Conservation (phyloP, 2,329 filamentous ascomycete genomes). For the Sclerotinia sclerotiorum region DNA sequence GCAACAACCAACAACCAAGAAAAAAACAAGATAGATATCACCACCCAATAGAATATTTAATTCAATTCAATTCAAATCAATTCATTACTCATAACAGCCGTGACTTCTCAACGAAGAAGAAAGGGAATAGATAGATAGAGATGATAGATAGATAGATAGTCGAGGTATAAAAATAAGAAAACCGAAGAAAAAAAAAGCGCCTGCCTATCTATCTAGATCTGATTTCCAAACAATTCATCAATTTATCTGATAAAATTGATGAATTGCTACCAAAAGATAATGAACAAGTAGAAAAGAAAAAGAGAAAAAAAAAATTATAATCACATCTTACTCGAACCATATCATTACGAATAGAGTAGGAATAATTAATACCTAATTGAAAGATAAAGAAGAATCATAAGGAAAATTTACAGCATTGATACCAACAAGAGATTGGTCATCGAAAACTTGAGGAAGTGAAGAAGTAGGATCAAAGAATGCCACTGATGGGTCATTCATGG, state of each 20-base stretch:
- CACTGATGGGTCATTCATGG: constrained; percentile 29
- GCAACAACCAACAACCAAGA: too few species aligned
- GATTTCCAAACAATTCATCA: constrained; percentile 20
- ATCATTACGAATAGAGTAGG: constrained; percentile 21
- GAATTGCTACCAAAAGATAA: constrained; percentile 15
- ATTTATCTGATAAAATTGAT: constrained; percentile 21
- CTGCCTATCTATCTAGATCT: constrained; percentile 22
- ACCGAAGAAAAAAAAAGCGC: constrained; percentile 5
- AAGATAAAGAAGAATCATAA: constrained; percentile 24
- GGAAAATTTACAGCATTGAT: constrained; percentile 30
- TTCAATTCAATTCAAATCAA: too few species aligned
- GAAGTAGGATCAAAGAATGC: constrained; percentile 32
- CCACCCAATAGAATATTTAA: background rate
- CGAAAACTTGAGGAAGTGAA: constrained; percentile 28
- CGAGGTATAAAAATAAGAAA: background rate
- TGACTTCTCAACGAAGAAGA: background rate
- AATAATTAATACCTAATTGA: constrained; percentile 17
- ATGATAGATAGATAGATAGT: background rate
- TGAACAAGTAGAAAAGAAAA: constrained; percentile 18
- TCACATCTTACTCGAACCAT: constrained; percentile 29
- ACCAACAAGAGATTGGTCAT: constrained; percentile 29
- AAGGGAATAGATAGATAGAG: background rate
- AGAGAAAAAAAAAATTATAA: constrained; percentile 16
- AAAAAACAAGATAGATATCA: background rate
- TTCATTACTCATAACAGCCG: constrained; percentile 16